Conservation (phyloP, 768 basidiomycete species). For the Asterophora parasitica region DNA sequence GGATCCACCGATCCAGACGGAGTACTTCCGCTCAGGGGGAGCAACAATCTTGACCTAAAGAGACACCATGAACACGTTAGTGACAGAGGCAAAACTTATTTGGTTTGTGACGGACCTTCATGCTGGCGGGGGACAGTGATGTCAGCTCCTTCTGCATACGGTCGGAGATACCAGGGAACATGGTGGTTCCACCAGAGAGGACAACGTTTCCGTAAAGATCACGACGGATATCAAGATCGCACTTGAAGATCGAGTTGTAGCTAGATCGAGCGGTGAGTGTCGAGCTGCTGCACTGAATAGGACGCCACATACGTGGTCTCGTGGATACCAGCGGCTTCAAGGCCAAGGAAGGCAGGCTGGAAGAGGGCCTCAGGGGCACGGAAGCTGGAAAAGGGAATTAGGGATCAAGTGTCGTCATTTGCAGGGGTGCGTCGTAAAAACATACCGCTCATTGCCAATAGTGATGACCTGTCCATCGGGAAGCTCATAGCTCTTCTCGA, state of each 20-base stretch:
- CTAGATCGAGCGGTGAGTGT: constrained; percentile 35
- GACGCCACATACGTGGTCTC: constrained; percentile 61
- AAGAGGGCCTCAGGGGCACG: constrained; percentile 92
- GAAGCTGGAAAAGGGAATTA: constrained; percentile 60
- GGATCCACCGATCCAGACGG: constrained; percentile 91
- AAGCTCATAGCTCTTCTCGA: constrained; percentile 92
- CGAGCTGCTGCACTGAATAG: constrained; percentile 3
- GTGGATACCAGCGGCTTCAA: constrained; percentile 89
- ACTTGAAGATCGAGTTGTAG: constrained; percentile 81
- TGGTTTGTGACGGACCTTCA: constrained; percentile 56
- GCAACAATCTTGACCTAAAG: constrained; percentile 82
- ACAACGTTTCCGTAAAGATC: constrained; percentile 80
- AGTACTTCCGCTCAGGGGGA: constrained; percentile 92
- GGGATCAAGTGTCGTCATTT: constrained; percentile 46
- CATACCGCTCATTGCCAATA: constrained; percentile 88
- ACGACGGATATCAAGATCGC: constrained; percentile 83
- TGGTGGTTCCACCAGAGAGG: constrained; percentile 86
- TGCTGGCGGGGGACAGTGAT: constrained; percentile 75
- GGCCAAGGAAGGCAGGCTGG: constrained; percentile 87
- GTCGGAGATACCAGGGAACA: constrained; percentile 96
- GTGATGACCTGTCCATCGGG: constrained; percentile 94
- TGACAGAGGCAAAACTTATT: neutral
- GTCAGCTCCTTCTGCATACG: constrained; percentile 95
- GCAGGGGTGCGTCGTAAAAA: constrained; percentile 49
- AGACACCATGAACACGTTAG: constrained; percentile 4